Evolutionary conservation across 2,329 filamentous ascomycete species (phyloP).

Genomic region (Fusarium napiforme): DNA sequence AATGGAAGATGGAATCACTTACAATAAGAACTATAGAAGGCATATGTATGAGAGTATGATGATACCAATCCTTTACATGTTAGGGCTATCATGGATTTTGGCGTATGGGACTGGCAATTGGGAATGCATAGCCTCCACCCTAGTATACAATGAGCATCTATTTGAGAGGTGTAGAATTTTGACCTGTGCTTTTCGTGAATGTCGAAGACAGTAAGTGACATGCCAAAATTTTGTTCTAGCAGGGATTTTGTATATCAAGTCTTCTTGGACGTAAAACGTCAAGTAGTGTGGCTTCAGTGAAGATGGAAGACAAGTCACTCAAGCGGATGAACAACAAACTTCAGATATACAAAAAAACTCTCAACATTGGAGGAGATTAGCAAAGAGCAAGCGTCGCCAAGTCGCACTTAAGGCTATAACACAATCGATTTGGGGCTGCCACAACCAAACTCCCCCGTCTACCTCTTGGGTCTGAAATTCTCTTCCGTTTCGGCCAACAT

Average conservation of each 20-base stretch:
- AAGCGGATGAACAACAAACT: background rate
- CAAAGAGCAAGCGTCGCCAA: constrained; percentile 38
- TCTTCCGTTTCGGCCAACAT: constrained; percentile 49
- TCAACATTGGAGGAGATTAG: constrained; percentile 39
- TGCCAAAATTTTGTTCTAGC: background rate
- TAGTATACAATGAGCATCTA: background rate
- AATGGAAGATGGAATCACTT: constrained; percentile 59
- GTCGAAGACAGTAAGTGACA: background rate
- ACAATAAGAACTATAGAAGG: constrained; percentile 48
- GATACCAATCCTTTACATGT: constrained; percentile 17
- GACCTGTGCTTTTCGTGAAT: background rate
- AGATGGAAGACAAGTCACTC: constrained; percentile 1
- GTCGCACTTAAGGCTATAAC: constrained; percentile 45
- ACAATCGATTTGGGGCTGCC: constrained; percentile 48
- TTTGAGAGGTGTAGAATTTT: background rate
- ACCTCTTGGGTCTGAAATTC: constrained; percentile 44
- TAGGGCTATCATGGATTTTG: constrained; percentile 5
- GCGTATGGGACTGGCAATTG: background rate
- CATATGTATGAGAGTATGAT: background rate
- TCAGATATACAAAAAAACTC: constrained; percentile 33
- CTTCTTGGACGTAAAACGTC: background rate
- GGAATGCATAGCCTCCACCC: background rate
- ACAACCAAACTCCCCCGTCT: constrained; percentile 47
- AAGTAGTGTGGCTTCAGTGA: background rate
- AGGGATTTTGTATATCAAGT: background rate